Evolutionary conservation across 176 grass and related monocot species (phyloP).

Genomic region (Puccinellia tenuiflora): DNA sequence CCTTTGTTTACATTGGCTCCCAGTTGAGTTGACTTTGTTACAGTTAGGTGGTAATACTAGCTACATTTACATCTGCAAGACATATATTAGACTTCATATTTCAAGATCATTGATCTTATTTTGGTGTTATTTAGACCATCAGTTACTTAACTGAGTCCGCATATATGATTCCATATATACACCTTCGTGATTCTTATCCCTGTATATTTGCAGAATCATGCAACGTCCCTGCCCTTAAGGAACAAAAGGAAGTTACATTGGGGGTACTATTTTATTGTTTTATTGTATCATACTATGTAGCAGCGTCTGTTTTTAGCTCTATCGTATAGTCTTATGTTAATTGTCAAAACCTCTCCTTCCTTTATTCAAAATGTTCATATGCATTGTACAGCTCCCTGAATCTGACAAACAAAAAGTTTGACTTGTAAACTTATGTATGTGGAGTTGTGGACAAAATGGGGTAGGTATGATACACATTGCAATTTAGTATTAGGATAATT

Average conservation of each 20-base stretch:
- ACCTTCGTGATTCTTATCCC: constrained; percentile 3
- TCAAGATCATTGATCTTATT: constrained; percentile 1
- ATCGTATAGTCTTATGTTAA: not conserved
- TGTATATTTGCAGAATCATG: constrained; percentile 31
- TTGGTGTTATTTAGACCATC: not conserved
- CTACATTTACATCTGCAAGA: not conserved
- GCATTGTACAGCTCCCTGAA: not conserved
- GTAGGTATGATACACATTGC: not conserved
- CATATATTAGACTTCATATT: not conserved
- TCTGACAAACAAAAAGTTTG: constrained; percentile 1
- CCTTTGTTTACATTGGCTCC: not conserved
- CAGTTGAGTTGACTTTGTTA: constrained; percentile 15
- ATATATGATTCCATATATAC: not conserved
- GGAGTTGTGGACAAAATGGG: not conserved
- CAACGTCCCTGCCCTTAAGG: constrained; percentile 9
- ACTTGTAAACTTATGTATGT: not conserved
- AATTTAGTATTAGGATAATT: not conserved
- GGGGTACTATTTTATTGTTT: constrained; percentile 34
- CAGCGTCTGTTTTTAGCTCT: not conserved
- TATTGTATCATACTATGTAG: not conserved
- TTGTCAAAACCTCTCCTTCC: not conserved
- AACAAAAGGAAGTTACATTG: constrained; percentile 62
- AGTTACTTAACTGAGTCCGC: not conserved
- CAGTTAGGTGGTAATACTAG: not conserved
- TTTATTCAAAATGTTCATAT: not conserved